These are phyloP conservation scores for Umbelopsis sp. DNA, from an alignment of 371 early-diverging fungal species.

Conservation along the genomic window DNA sequence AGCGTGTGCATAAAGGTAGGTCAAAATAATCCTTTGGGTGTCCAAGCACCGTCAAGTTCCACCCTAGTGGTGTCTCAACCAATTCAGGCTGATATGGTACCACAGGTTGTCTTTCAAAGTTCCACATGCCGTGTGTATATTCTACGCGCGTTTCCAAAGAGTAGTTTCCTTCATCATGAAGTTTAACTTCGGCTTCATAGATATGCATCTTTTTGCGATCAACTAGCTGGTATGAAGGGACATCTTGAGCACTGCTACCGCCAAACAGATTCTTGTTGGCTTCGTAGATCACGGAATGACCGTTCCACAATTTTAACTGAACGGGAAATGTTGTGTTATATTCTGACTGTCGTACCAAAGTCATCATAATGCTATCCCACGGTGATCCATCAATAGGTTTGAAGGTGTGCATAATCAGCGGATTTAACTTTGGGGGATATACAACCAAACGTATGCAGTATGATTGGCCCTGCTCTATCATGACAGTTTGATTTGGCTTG, in stretches of 20 bases:
- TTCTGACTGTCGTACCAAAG: slow-evolving; percentile 21
- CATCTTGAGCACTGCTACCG: neutral
- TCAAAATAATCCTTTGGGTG: slow-evolving; percentile 27
- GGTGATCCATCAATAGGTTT: slow-evolving; percentile 24
- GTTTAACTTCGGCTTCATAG: slow-evolving; percentile 45
- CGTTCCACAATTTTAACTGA: slow-evolving; percentile 1
- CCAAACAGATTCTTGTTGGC: neutral
- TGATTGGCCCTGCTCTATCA: slow-evolving; percentile 7
- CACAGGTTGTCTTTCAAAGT: slow-evolving; percentile 48
- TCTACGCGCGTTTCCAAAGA: slow-evolving; percentile 40
- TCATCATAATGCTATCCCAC: slow-evolving; percentile 35
- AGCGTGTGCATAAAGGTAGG: slow-evolving; percentile 50
- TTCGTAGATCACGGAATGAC: slow-evolving; percentile 19
- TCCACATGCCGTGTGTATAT: slow-evolving; percentile 52
- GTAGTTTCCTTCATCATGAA: slow-evolving; percentile 44
- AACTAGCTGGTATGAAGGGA: slow-evolving; percentile 3
- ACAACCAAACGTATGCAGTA: slow-evolving; percentile 33
- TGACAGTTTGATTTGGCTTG: neutral
- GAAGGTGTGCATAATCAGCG: neutral
- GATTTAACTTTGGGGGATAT: slow-evolving; percentile 20
- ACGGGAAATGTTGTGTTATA: slow-evolving; percentile 25
- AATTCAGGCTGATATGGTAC: slow-evolving; percentile 38
- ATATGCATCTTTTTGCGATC: slow-evolving; percentile 31
- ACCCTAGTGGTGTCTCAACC: neutral
- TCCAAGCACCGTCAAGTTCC: slow-evolving; percentile 12